Conservation (phyloP, 1,284 basidiomycete species). For the Moesziomyces sp. region DNA sequence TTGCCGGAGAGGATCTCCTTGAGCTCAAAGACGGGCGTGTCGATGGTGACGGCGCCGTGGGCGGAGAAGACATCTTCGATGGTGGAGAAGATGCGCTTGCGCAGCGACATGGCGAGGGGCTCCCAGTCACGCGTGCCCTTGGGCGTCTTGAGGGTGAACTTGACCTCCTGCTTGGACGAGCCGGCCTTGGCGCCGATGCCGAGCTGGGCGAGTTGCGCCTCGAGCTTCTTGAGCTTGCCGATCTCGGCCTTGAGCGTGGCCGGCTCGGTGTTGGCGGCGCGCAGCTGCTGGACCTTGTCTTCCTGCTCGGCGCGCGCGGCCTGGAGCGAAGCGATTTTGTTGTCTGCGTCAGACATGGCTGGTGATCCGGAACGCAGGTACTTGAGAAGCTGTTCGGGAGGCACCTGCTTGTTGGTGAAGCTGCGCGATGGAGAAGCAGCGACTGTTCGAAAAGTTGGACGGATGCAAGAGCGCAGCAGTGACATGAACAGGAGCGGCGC, state of each 20-base stretch:
- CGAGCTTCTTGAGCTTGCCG: conserved; percentile 51
- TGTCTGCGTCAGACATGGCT: conserved; percentile 25
- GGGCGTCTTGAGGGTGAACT: conserved; percentile 66
- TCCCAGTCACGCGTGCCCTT: conserved; percentile 97
- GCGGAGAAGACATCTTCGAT: conserved; percentile 89
- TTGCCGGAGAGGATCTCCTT: conserved; percentile 95
- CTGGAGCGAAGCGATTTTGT: conserved; percentile 42
- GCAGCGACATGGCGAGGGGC: conserved; percentile 90
- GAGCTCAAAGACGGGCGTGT: conserved; percentile 97
- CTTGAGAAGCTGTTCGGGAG: conserved; percentile 23
- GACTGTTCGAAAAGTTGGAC: conserved; percentile 10
- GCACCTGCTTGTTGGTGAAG: conserved; percentile 25
- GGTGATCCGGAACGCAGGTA: conserved; percentile 18
- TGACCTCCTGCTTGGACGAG: conserved; percentile 47
- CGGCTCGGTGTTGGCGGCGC: conserved; percentile 42
- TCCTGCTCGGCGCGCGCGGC: conserved; percentile 53
- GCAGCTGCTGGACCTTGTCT: conserved; percentile 56
- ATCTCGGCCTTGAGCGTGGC: conserved; percentile 50
- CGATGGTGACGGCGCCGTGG: conserved; percentile 90
- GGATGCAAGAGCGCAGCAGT: conserved; percentile 26
- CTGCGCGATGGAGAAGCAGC: conserved; percentile 11
- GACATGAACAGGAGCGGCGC: conserved; percentile 21
- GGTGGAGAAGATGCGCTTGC: conserved; percentile 87
- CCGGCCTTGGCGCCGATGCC: conserved; percentile 36
- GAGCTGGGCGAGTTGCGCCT: conserved; percentile 51